These are phyloP conservation scores for Kwoniella mangroviensis DNA, from an alignment of 768 basidiomycete genomes.

Conservation along the genomic window DNA sequence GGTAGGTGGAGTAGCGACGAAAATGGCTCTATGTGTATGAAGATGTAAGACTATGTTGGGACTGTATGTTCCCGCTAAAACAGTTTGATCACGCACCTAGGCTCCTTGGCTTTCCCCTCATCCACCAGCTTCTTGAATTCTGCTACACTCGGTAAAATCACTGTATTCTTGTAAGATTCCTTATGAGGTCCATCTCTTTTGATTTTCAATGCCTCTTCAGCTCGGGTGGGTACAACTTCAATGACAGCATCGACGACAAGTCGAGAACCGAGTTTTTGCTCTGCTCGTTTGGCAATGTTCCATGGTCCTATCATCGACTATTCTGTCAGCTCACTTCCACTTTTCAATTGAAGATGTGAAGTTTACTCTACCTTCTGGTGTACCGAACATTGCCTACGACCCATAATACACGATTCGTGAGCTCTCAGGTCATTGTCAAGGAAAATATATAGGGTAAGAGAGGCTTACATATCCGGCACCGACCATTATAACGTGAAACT, in stretches of 20 bases:
- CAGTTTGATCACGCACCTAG: slow-evolving; percentile 33
- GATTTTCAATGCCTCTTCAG: slow-evolving; percentile 72
- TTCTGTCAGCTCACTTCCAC: neutral
- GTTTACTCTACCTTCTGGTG: slow-evolving; percentile 36
- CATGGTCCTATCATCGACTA: slow-evolving; percentile 42
- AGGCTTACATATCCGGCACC: slow-evolving; percentile 45
- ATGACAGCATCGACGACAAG: slow-evolving; percentile 92
- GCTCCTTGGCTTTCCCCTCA: slow-evolving; percentile 25
- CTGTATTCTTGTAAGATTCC: slow-evolving; percentile 81
- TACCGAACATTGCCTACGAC: slow-evolving; percentile 49
- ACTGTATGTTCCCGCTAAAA: neutral
- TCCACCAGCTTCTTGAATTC: slow-evolving; percentile 32
- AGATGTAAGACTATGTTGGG: neutral
- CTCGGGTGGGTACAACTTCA: slow-evolving; percentile 82
- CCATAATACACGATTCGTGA: neutral
- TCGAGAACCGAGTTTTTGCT: slow-evolving; percentile 83
- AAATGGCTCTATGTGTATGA: slow-evolving; percentile 66
- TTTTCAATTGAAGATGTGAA: neutral
- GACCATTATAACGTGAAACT: slow-evolving; percentile 40
- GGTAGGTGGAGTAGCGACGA: slow-evolving; percentile 88
- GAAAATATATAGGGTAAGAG: neutral
- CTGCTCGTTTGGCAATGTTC: slow-evolving; percentile 58
- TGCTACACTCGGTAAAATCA: slow-evolving; percentile 28
- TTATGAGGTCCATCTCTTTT: slow-evolving; percentile 87
- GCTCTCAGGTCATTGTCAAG: neutral